Percentiles rank a stretch among this genome's conserved stretches.
phyloP scores from a whole-genome alignment of 23 red algal genomes.

The Gracilaria vermiculophylla region DNA sequence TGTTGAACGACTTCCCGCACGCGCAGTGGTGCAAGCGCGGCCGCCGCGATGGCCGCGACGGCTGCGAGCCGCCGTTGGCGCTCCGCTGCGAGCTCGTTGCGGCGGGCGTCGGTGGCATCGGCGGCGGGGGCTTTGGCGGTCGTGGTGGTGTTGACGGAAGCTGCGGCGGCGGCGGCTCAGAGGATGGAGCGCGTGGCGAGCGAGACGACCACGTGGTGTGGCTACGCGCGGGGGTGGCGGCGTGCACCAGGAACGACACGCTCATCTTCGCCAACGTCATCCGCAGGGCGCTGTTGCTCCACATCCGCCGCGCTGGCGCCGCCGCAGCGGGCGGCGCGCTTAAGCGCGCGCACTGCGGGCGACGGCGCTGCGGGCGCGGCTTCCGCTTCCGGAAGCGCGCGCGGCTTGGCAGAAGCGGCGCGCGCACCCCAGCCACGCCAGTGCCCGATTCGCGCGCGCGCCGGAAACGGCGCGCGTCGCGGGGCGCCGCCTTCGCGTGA shows the following conservation, averaged over 20 bases:
- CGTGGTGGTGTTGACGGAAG: background rate
- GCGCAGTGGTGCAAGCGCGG: background rate
- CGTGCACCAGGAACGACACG: background rate
- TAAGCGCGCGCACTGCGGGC: background rate
- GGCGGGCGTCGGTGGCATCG: background rate
- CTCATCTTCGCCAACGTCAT: background rate
- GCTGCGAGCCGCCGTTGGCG: too few species aligned
- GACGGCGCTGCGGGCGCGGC: background rate
- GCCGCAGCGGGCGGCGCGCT: background rate
- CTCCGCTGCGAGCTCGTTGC: too few species aligned
- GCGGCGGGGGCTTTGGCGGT: background rate
- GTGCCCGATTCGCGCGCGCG: too few species aligned
- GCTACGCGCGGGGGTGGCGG: background rate
- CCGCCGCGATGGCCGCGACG: background rate
- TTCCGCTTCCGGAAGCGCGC: background rate
- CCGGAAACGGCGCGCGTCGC: background rate
- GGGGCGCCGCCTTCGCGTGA: too few species aligned
- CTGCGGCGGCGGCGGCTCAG: background rate
- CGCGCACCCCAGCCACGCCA: background rate
- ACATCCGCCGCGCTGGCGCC: background rate
- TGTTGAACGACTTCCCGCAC: constrained; percentile 50
- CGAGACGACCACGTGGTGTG: background rate
- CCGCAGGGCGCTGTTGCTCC: background rate
- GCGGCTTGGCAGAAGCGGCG: background rate
- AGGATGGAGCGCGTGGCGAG: too few species aligned